phyloP scores from a whole-genome alignment of 768 basidiomycete species.

The Termitomyces sp. region DNA sequence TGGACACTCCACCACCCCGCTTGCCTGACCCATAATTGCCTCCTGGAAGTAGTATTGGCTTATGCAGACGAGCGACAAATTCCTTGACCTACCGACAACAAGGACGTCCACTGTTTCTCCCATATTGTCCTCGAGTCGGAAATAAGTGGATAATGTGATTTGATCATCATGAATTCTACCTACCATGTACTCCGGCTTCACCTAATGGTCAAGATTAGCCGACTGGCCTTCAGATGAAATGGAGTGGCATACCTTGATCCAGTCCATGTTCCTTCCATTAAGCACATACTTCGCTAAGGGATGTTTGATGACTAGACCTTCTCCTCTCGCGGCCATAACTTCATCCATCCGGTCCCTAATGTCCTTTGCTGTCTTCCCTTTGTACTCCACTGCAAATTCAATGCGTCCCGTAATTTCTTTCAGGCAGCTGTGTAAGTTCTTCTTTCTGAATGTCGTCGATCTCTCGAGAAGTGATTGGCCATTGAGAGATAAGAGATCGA shows the following conservation, averaged over 20 bases:
- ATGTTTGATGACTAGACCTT: conserved; percentile 92
- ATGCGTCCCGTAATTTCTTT: conserved; percentile 70
- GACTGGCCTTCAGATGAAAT: neutral
- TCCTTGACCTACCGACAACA: conserved; percentile 62
- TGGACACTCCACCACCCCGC: conserved; percentile 85
- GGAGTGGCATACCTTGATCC: conserved; percentile 69
- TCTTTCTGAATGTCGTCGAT: conserved; percentile 71
- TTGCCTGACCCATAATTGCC: conserved; percentile 87
- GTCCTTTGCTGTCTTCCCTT: conserved; percentile 76
- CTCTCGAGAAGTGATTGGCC: conserved; percentile 71
- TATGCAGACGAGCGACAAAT: neutral
- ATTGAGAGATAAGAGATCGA: conserved; percentile 89
- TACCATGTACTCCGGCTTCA: conserved; percentile 88
- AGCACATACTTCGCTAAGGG: conserved; percentile 73
- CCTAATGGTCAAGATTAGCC: conserved; percentile 29
- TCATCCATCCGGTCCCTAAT: conserved; percentile 76
- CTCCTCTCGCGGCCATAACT: conserved; percentile 80
- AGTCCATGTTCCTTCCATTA: conserved; percentile 84
- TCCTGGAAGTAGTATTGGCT: conserved; percentile 32
- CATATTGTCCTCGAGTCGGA: conserved; percentile 68
- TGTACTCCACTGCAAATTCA: conserved; percentile 68
- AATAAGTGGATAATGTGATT: neutral
- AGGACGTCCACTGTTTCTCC: conserved; percentile 91
- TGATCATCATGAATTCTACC: conserved; percentile 6
- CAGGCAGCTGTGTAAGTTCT: conserved; percentile 64